Evolutionary conservation across 306 rosid genomes (phyloP).

Genomic region (Vigna mungo): DNA sequence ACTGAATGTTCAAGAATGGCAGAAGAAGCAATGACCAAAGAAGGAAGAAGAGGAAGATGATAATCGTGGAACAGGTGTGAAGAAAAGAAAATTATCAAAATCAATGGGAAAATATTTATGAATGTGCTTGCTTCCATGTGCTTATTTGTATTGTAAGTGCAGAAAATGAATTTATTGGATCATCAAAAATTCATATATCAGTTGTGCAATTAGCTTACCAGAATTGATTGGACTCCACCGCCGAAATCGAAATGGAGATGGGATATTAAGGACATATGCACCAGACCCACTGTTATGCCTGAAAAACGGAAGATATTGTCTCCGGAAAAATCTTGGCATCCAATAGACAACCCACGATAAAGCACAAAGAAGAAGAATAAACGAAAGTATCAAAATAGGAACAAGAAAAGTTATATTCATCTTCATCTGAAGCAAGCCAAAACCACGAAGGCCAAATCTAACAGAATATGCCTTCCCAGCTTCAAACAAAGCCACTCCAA

Average conservation of each 20-base stretch:
- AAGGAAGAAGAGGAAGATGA: not conserved
- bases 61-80: not conserved
- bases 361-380: constrained; percentile 67
- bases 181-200: constrained; percentile 29
- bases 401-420: constrained; percentile 65
- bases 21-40: not conserved
- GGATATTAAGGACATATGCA: constrained; percentile 73
- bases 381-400: constrained; percentile 68
- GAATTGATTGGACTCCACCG: constrained; percentile 94
- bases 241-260: constrained; percentile 81
- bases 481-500: constrained; percentile 91
- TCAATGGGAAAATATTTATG: not conserved
- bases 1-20: not conserved
- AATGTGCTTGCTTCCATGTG: not conserved
- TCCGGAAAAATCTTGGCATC: constrained; percentile 81
- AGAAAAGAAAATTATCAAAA: not conserved
- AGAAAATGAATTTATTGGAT: not conserved
- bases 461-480: constrained; percentile 75
- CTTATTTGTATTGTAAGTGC: not conserved
- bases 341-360: constrained; percentile 68
- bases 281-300: constrained; percentile 65
- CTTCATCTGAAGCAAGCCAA: constrained; percentile 70
- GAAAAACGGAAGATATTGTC: constrained; percentile 83
- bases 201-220: constrained; percentile 61
- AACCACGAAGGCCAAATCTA: constrained; percentile 63